Percentiles rank a stretch among this genome's conserved stretches.
Evolutionary conservation across 306 rosid genomes (phyloP).

Genomic region (Sophora flavescens): DNA sequence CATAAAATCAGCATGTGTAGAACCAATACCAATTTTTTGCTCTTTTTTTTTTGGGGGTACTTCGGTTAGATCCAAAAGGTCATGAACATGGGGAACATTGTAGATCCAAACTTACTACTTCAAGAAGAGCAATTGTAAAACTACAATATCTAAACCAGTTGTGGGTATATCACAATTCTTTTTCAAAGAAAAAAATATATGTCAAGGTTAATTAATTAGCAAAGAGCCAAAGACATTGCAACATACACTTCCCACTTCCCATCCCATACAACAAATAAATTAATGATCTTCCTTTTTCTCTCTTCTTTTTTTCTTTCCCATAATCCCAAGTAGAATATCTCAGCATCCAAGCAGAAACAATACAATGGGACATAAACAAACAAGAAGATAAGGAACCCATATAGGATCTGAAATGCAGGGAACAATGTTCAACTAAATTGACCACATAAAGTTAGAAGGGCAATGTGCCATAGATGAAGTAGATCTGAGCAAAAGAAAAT

Average conservation of each 20-base stretch:
- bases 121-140: constrained; percentile 1
- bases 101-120: constrained; percentile 13
- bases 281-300: not conserved
- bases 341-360: constrained; percentile 29
- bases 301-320: not conserved
- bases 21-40: not conserved
- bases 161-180: constrained; percentile 5
- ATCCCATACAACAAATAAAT: constrained; percentile 3
- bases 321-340: not conserved
- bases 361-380: not conserved
- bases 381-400: constrained; percentile 18
- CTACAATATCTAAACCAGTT: constrained; percentile 13
- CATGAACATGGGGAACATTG: not conserved
- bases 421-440: not conserved
- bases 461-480: not conserved
- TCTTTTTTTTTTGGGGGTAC: not conserved
- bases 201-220: not conserved
- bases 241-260: not conserved
- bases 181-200: not conserved
- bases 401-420: constrained; percentile 26
- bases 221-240: not conserved
- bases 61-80: constrained; percentile 34
- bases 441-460: not conserved
- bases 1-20: not conserved
- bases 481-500: constrained; percentile 39